Evolutionary conservation across 768 basidiomycete genomes (phyloP), one percentile per base, ranked within the genome.

Genomic region (Baorangia bicolor): DNA sequence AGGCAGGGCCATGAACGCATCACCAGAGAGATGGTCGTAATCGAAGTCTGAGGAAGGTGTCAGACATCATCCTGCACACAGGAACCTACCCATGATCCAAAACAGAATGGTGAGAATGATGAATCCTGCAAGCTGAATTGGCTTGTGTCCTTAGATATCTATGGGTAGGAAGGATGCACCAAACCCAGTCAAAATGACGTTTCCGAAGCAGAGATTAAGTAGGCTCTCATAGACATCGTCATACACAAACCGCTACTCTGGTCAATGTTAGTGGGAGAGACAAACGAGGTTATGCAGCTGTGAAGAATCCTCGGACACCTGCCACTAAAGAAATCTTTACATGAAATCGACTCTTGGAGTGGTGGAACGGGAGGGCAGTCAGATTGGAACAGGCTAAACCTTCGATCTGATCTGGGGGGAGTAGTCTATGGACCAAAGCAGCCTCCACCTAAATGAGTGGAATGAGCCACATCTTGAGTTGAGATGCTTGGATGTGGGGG

Each of bases 271-370:
- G 14, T 21, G 14, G 35, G 12, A 10, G n/a, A 12, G 20, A 25
- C 10, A 49, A 37, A 14, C 44, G 18, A 2, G 74, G 79, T 62
- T 65, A 84, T 80, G 85, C 83, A 75, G 89, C 91, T 34, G 92
- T 92, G 79, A 92, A 94, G 81, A 94, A 94, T 28, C 92, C 92
- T 8, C n/a, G n/a, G n/a, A 87, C 87, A 65, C 92, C 90, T 5
- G 89, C 69, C 2, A 80, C 80, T 51, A 82, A 58, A 66, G 79
- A 82, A 55, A 85, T 82, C 70, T 90, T 92, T 57, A 85, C 82
- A 65, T 93, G 92, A 76, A 92, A 92, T 82, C 84, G 86, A 11
- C 87, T 88, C n/a, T n/a, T n/a, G n/a, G n/a, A n/a, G n/a, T n/a
- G n/a, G n/a, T n/a, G n/a, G n/a, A n/a, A n/a, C n/a, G n/a, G n/a